Percentiles rank a stretch among this genome's conserved stretches.
Conservation (phyloP, 495 filamentous ascomycete genomes). For the Xylaria grammica region DNA sequence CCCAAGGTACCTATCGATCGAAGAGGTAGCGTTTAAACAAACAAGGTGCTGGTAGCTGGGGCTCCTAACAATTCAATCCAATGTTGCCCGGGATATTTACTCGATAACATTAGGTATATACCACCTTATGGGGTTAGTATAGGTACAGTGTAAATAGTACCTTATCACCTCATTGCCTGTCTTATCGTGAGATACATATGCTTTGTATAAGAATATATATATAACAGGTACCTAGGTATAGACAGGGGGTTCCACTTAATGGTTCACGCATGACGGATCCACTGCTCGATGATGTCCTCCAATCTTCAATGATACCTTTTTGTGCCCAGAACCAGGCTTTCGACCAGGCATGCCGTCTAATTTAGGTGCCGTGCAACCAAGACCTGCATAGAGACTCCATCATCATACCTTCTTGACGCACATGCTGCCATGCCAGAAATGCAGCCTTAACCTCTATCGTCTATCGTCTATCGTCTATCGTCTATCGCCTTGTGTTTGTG, state of each 20-base stretch:
- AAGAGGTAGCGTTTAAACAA: too few species aligned
- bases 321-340: background rate
- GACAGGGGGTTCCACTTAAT: slow-evolving; percentile 3
- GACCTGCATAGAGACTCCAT: slow-evolving; percentile 21
- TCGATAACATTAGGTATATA: too few species aligned
- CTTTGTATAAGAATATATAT: too few species aligned
- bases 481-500: background rate
- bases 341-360: background rate
- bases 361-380: slow-evolving; percentile 11
- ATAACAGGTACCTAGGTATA: background rate
- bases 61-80: too few species aligned
- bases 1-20: too few species aligned
- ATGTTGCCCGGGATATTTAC: too few species aligned
- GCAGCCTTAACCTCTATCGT: background rate
- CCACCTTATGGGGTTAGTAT: too few species aligned
- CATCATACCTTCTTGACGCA: slow-evolving; percentile 21
- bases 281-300: too few species aligned
- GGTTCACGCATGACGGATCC: slow-evolving; percentile 1
- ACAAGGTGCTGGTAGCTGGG: too few species aligned
- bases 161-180: background rate
- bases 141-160: too few species aligned
- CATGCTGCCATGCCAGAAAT: background rate
- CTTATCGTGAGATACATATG: too few species aligned
- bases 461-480: background rate
- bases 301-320: background rate